Evolutionary conservation across 1,284 basidiomycete species (phyloP).

Genomic region (Ceratobasidium sp.): DNA sequence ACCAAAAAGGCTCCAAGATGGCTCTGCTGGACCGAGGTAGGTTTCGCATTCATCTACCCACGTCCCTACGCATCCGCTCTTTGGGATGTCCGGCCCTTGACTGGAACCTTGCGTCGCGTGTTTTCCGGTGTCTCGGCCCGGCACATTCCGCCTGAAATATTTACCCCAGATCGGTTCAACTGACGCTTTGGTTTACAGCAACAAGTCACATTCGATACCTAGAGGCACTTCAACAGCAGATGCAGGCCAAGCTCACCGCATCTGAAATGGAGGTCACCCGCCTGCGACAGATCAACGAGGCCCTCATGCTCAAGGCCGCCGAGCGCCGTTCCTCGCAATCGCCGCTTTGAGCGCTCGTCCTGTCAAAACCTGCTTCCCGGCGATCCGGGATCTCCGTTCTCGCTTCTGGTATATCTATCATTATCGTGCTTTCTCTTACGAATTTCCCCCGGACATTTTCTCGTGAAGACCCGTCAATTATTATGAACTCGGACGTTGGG

Average conservation of each 20-base stretch:
- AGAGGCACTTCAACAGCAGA: constrained; percentile 72
- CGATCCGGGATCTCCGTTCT: neutral
- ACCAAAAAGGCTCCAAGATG: constrained; percentile 90
- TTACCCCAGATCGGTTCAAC: neutral
- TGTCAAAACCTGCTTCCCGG: constrained; percentile 12
- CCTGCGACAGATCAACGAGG: constrained; percentile 80
- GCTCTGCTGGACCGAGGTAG: constrained; percentile 82
- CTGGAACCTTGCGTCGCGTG: constrained; percentile 27
- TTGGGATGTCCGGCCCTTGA: constrained; percentile 12
- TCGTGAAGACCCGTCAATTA: constrained; percentile 28
- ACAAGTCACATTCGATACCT: constrained; percentile 80
- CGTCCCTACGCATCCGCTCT: constrained; percentile 15
- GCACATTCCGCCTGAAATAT: constrained; percentile 15
- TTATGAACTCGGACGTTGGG: constrained; percentile 22
- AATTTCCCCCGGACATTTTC: constrained; percentile 8
- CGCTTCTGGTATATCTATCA: constrained; percentile 19
- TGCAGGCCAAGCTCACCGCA: constrained; percentile 73
- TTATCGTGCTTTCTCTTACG: constrained; percentile 26
- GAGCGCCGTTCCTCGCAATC: constrained; percentile 58
- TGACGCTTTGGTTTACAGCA: constrained; percentile 54
- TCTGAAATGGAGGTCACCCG: constrained; percentile 77
- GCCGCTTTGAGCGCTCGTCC: constrained; percentile 21
- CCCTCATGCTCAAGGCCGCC: constrained; percentile 79
- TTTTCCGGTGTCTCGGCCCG: constrained; percentile 20
- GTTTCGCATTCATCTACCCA: constrained; percentile 48